Evolutionary conservation across 768 basidiomycete species (phyloP), one percentile per base, ranked within the genome.

Genomic region (Tephrocybe sp.): DNA sequence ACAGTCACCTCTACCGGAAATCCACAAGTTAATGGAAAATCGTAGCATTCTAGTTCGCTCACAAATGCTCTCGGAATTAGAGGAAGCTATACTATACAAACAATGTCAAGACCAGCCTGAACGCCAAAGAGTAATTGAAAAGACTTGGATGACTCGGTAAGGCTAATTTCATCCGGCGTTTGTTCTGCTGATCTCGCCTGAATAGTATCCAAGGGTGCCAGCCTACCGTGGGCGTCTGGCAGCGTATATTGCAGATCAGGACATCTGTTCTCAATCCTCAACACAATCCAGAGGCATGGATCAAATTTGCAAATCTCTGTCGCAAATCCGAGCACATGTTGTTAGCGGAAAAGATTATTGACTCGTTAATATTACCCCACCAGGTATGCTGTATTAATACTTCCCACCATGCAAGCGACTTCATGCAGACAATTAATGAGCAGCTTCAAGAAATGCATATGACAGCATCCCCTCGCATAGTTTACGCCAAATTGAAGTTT

Each of bases 151-250:
- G 83, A 93, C 91, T 63, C 78, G 94, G 92, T 91, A 50, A 34
- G 8, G 74, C 49, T 18, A 15, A 22, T 33, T 2, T 15, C 38
- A 15, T 2, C 38, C 11, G 4, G 23, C 27, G 27, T 10, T 12
- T 16, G n/a, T 15, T 23, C 16, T 42, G 34, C 33, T 45, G 21
- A 41, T 15, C 21, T 5, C 34, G 15, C 31, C 52, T 94, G 94
- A 51, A 68, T 99, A 31, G 86, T n/a, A n/a, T n/a, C n/a, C n/a
- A 91, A 71, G 95, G 94, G 1, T 97, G 94, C 67, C 94, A 98
- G 62, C 91, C 91, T 18, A 95, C 97, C 60, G 95, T 98, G 23
- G 95, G 98, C 67, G 93, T 97, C 3, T 99, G 95, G 95, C 95
- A 97, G 64, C 84, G 94, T 16, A 90, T 98, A 46, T 73, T 99